A percentile compares a stretch with the other conserved stretches of the same genome.
phyloP scores from a whole-genome alignment of 2,329 filamentous ascomycete genomes.

The Fusarium circinatum region DNA sequence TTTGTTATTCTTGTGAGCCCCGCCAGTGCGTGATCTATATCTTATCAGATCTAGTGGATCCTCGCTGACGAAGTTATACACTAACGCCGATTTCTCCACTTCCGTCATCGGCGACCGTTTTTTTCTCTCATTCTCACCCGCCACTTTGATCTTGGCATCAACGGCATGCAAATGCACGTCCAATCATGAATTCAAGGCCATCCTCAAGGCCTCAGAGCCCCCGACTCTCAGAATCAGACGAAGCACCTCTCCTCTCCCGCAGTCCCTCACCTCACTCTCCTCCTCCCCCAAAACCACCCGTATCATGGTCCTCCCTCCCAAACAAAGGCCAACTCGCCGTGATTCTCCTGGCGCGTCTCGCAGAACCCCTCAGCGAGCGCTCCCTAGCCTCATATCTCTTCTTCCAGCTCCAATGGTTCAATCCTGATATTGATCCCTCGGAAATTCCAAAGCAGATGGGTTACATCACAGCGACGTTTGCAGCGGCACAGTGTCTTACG shows the following conservation, averaged over 20 bases:
- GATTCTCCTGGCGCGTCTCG: conserved; percentile 80
- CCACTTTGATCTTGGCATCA: neutral
- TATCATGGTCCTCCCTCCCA: conserved; percentile 65
- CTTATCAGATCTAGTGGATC: neutral
- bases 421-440: conserved; percentile 63
- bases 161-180: rapidly evolving
- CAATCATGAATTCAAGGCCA: neutral
- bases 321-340: conserved; percentile 81
- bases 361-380: conserved; percentile 84
- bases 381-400: conserved; percentile 83
- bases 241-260: neutral
- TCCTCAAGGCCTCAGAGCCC: neutral
- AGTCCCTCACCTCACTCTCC: neutral
- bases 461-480: conserved; percentile 81
- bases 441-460: conserved; percentile 82
- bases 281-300: neutral
- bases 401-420: conserved; percentile 86
- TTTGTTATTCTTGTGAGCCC: no score
- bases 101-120: neutral
- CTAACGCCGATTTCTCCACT: neutral
- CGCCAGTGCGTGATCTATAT: neutral
- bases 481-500: conserved; percentile 82
- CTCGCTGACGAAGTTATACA: neutral
- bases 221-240: neutral
- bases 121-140: neutral